A percentile compares a stretch with the other conserved stretches of the same genome.
phyloP scores from a whole-genome alignment of 2,329 filamentous ascomycete genomes.

The Fusarium sp. region DNA sequence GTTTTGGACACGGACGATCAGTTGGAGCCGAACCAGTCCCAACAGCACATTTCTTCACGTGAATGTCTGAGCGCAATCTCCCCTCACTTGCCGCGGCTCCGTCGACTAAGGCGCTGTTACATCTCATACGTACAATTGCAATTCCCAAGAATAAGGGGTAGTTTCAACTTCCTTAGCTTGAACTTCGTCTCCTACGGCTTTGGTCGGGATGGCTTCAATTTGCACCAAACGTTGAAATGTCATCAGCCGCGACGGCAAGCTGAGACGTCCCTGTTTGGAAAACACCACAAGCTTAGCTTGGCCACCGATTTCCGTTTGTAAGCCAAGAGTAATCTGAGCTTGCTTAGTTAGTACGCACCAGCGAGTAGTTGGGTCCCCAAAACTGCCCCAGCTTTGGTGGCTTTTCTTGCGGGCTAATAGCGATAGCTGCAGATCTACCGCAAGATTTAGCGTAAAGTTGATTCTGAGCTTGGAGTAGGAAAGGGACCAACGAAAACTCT shows the following conservation, averaged over 20 bases:
- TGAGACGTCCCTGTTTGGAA: background rate
- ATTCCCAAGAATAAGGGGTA: background rate
- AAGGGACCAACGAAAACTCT: background rate
- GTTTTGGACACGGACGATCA: background rate
- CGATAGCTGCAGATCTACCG: background rate
- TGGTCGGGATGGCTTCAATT: background rate
- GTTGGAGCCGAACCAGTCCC: background rate
- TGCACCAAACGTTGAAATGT: background rate
- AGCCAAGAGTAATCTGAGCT: background rate
- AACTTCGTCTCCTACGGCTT: background rate
- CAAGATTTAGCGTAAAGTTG: background rate
- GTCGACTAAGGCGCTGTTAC: background rate
- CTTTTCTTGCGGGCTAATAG: background rate
- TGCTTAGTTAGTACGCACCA: background rate
- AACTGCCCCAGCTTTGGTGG: background rate
- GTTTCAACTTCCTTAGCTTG: fast-evolving
- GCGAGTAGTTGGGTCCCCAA: background rate
- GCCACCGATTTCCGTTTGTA: background rate
- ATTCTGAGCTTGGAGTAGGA: background rate
- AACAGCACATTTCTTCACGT: background rate
- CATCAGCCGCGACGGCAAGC: background rate
- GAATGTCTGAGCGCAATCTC: background rate
- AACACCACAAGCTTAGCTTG: background rate
- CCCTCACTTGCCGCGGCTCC: background rate
- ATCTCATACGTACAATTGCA: background rate